phyloP scores from a whole-genome alignment of 2,329 filamentous ascomycete species.

The Cladosporium oxysporum region DNA sequence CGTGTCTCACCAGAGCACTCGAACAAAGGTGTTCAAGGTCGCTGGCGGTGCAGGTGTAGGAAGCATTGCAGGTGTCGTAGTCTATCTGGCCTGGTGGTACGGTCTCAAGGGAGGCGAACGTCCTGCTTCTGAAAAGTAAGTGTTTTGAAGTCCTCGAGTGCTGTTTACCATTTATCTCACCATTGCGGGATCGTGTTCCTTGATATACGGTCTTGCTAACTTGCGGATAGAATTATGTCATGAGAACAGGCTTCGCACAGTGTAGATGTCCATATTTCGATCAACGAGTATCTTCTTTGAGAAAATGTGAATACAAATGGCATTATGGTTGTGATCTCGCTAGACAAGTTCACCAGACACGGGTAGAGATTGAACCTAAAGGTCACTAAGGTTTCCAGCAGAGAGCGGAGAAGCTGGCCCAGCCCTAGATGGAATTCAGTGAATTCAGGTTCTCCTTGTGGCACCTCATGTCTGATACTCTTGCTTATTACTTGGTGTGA shows the following conservation, averaged over 20 bases:
- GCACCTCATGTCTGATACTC: not conserved
- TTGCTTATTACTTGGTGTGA: not conserved
- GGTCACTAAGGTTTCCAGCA: not conserved
- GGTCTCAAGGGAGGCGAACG: constrained; percentile 47
- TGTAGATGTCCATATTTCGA: not conserved
- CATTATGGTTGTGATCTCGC: not conserved
- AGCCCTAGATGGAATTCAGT: not conserved
- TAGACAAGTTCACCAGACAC: not conserved
- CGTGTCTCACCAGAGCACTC: constrained; percentile 48
- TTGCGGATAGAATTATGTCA: not conserved
- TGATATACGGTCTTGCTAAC: not conserved
- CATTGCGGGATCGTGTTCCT: not conserved
- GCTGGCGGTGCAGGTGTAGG: constrained; percentile 40
- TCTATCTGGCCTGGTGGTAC: constrained; percentile 54
- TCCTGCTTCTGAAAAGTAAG: constrained; percentile 4
- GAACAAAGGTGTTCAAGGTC: constrained; percentile 16
- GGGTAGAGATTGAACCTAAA: not conserved
- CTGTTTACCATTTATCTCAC: not conserved
- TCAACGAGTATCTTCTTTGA: not conserved
- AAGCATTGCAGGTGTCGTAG: constrained; percentile 52
- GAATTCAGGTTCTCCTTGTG: not conserved
- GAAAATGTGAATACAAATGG: not conserved
- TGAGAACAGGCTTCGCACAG: not conserved
- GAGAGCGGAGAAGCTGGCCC: not conserved
- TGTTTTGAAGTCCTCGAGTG: not conserved